A percentile compares a stretch with the other conserved stretches of the same genome.
Evolutionary conservation across 345 rosid genomes (phyloP).

Genomic region (Lumnitzera littorea): DNA sequence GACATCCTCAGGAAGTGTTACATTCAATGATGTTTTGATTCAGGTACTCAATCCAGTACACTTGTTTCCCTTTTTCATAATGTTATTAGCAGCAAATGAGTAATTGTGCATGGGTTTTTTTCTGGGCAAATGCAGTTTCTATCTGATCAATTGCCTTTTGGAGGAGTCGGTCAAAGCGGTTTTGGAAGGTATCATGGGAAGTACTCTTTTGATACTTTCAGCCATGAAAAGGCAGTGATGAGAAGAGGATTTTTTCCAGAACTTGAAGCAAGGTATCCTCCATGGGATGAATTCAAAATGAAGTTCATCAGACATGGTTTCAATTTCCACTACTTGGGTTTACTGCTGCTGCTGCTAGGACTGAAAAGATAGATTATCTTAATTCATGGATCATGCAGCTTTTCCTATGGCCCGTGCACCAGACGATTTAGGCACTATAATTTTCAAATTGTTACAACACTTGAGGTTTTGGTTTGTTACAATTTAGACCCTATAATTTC

Average conservation of each 20-base stretch:
- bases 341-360: constrained; percentile 54
- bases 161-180: constrained; percentile 86
- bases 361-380: constrained; percentile 16
- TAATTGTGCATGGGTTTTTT: background rate
- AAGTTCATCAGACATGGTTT: constrained; percentile 51
- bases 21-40: constrained; percentile 64
- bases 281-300: constrained; percentile 74
- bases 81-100: background rate
- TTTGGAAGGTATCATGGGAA: constrained; percentile 86
- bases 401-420: background rate
- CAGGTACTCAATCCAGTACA: constrained; percentile 35
- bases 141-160: constrained; percentile 70
- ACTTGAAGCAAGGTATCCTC: constrained; percentile 74
- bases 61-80: background rate
- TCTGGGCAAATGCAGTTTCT: constrained; percentile 36
- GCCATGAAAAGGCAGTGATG: constrained; percentile 83
- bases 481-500: too few species aligned
- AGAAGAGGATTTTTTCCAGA: constrained; percentile 55
- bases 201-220: constrained; percentile 83
- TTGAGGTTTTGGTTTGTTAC: too few species aligned
- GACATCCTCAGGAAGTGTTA: constrained; percentile 69
- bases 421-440: too few species aligned
- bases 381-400: background rate
- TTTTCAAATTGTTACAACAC: too few species aligned
- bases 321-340: constrained; percentile 42